Base-by-base conservation (phyloP, 805 yeast genomes). In the Barnettozyma wickerhamii region DNA sequence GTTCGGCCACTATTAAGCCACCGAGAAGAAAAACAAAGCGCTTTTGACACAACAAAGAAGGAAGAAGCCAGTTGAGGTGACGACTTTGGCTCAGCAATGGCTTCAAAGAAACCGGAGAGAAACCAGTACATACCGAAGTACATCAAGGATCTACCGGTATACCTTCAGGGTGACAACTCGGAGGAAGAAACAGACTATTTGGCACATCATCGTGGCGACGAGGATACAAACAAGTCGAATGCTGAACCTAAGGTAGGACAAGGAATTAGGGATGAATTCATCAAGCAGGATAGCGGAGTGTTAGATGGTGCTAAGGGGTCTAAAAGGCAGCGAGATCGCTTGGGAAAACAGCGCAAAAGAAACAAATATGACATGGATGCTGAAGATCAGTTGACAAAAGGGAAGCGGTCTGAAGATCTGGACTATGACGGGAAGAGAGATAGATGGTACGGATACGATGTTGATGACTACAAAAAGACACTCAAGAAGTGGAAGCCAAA, bases 391-490 rank as follows among this genome's bases (percentile, higher is more conserved):
- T 10, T n/a, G n/a, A n/a, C n/a, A 18, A 43, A 43, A 29, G 54
- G 54, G 4, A 40, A 35, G n/a, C 51, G 56, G 14, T 45, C 35
- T 13, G 59, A 50, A 21, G 53, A 53, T 13, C 53, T 53, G 6
- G 64, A 53, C 24, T 54, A 49, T 30, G 57, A 53, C 30, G 61
- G 56, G 10, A 60, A 56, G 19, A 60, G 62, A 21, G 58, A 54
- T 40, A 30, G 57, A 13, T 54, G 56, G 95, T 83, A 75, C 54
- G 95, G 95, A 0, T 84, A 77, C 55, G 79, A 82, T 34, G 69
- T 76, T 1, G 65, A 68, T 10, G 87, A 83, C 39, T 85, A 84
- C 65, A 73, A 70, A 35, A 63, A 68, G 10, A 72, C 74, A 23
- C 50, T 78, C 6, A 56, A 62, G 38, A 64, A 64, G 34, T 75